These are phyloP conservation scores for Daphne laureola DNA, from an alignment of 441 rosid genomes.

Conservation along the genomic window DNA sequence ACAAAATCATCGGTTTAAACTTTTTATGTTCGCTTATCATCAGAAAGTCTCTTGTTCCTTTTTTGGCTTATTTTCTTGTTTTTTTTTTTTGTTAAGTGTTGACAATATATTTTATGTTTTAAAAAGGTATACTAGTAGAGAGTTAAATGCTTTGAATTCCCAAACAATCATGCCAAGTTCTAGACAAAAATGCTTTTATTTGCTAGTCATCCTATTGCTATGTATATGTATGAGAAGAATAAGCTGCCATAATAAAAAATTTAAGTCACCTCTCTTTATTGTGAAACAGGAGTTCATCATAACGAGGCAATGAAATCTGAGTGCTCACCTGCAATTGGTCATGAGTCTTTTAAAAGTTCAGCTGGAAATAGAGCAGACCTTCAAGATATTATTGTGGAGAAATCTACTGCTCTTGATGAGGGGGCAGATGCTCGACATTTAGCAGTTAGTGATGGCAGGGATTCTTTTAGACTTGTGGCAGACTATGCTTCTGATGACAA, in stretches of 20 bases:
- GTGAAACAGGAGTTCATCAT: slow-evolving; percentile 14
- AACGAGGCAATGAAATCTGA: slow-evolving; percentile 10
- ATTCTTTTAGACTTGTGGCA: slow-evolving; percentile 34
- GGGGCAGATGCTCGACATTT: slow-evolving; percentile 9
- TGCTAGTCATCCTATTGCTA: too few relatives aligned
- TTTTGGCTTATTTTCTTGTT: too few relatives aligned
- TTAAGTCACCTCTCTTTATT: background rate
- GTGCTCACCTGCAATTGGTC: slow-evolving; percentile 15
- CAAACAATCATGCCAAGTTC: too few relatives aligned
- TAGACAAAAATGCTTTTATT: background rate
- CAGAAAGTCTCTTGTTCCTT: too few relatives aligned
- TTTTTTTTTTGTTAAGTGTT: too few relatives aligned
- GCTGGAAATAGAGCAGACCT: slow-evolving; percentile 16
- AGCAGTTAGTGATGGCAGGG: slow-evolving; percentile 15
- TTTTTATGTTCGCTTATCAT: too few relatives aligned
- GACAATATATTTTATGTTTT: too few relatives aligned
- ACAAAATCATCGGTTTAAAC: too few relatives aligned
- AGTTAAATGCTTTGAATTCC: too few relatives aligned
- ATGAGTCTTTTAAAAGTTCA: slow-evolving; percentile 15
- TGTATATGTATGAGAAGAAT: too few relatives aligned
- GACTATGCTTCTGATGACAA: slow-evolving; percentile 44
- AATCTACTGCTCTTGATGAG: slow-evolving; percentile 10
- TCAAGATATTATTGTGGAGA: slow-evolving; percentile 13
- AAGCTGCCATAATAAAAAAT: too few relatives aligned
- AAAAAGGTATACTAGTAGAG: too few relatives aligned